Percentiles rank a stretch among this genome's conserved stretches.
Conservation (phyloP, 345 rosid species). For the Carallia brachiata region DNA sequence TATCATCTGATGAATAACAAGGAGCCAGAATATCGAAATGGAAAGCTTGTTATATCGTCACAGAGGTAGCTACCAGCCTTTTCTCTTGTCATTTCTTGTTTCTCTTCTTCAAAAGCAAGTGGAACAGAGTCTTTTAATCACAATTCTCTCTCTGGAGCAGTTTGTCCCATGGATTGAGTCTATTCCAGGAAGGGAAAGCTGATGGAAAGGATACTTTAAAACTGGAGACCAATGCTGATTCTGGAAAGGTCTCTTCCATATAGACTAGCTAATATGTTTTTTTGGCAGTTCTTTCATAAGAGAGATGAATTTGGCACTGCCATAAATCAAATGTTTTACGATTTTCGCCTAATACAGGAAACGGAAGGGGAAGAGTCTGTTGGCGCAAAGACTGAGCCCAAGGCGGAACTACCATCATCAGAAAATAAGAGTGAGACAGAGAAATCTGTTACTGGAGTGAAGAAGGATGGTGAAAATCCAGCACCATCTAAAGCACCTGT, state of each 20-base stretch:
- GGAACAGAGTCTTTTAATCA: not conserved
- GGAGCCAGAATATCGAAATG: conserved; percentile 89
- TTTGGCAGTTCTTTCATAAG: conserved; percentile 8
- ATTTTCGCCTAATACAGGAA: conserved; percentile 26
- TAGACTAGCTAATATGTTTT: not conserved
- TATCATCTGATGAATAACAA: conserved; percentile 71
- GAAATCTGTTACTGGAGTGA: conserved; percentile 54
- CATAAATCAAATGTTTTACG: not conserved
- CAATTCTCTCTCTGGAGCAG: conserved; percentile 44
- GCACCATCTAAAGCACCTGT: conserved; percentile 66
- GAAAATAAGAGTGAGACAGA: conserved; percentile 64
- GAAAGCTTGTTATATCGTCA: conserved; percentile 92
- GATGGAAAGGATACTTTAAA: conserved; percentile 61
- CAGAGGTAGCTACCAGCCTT: conserved; percentile 46
- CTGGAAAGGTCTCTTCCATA: conserved; percentile 53
- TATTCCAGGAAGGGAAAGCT: conserved; percentile 83
- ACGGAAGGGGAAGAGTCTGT: conserved; percentile 46
- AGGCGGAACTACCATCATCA: conserved; percentile 39
- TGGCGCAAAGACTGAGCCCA: conserved; percentile 60
- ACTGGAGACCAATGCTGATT: conserved; percentile 72
- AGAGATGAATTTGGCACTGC: not conserved
- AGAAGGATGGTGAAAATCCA: conserved; percentile 69
- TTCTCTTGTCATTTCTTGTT: not conserved
- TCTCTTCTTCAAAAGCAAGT: not conserved
- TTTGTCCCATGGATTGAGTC: conserved; percentile 86